Evolutionary conservation across 2,329 filamentous ascomycete species (phyloP), one percentile per base, ranked within the genome.

Genomic region (Chaetomiaceae sp.): DNA sequence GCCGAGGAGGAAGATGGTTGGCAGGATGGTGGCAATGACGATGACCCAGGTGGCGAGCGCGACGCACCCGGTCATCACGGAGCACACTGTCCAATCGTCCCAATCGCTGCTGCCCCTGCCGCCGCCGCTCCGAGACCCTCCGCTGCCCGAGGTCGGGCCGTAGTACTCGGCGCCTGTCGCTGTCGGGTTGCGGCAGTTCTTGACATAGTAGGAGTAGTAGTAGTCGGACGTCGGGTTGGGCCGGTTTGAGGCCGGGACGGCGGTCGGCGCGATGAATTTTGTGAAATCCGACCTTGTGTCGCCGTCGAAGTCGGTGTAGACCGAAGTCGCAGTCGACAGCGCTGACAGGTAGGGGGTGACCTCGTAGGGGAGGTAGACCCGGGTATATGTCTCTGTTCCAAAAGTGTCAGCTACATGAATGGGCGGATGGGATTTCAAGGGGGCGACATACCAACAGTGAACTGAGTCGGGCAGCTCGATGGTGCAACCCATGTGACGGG

Each of bases 1-100:
- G 25, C 66, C 65, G 4, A 65, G 53, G 8, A 68, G 23, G 48
- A 68, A 67, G 11, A 69, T 20, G 11, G 55, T n/a, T 0, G 65
- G 65, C 21, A 69, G 37, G 16, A 68, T 21, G 8, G 52, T 40
- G 5, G 60, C 62, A 1, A 68, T 16, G 11, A 63, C 57, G n/a
- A 69, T 61, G 34, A 64, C 38, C 55, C 54, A 58, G 11, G 47
- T 48, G 9, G 25, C 23, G 10, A 54, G 52, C 10, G 18, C 27
- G 13, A 51, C 51, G 29, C 54, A 59, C 2, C 54, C 57, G 11
- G 59, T 61, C 21, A 34, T 9, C 1, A 33, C 49, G 9, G 33
- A 29, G 27, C 48, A 50, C 27, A 53, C 34, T 1, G 18, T 13
- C n/a, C 27, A 49, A n/a, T n/a, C n/a, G 30, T 44, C 34, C 13